Evolutionary conservation across 1,139 yeast genomes (phyloP), one percentile per base, ranked within the genome.

Genomic region (Kodamaea sp.): DNA sequence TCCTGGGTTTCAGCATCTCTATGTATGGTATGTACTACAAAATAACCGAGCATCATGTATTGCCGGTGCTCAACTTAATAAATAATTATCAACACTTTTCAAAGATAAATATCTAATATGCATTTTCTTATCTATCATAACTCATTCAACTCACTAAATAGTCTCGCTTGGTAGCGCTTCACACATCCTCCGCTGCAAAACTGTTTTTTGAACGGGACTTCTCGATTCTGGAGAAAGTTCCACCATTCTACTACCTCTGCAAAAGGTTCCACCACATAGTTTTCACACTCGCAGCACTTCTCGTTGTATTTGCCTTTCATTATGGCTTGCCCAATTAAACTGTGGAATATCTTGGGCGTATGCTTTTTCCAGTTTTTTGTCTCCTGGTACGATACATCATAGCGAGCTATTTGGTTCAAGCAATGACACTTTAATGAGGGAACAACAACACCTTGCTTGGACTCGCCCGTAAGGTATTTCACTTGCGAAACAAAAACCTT

Each of bases 181-280:
- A 67, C 67, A 48, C 80, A 74, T 9, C 55, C 44, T 2, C 69
- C 70, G 32, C 69, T 61, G 42, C 79, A 74, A 38, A 75, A 74
- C 38, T 66, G 62, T 20, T 73, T 50, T 41, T 68, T 63, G 11
- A 74, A 56, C 0, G 80, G 78, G 2, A 73, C 55, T 16, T 58
- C 47, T 22, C 48, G 54, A 30, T 69, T 63, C 15, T 61, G 65
- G 34, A 64, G 60, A 29, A 72, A 59, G 39, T 77, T 77, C 82
- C 85, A 78, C 82, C 83, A 79, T 46, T 80, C 85, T 31, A 73
- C 47, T 1, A 71, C 68, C 44, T 75, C 73, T 0, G 82, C 84
- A 7, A 70, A 66, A 2, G 80, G 75, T 30, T 71, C 68, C 6
- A 76, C 65, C 22, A 73, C 62, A 15, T 61, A 56, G 6, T 50